These are phyloP conservation scores for Xerocomus amazonicus DNA, from an alignment of 1,284 basidiomycete species.

Conservation along the genomic window DNA sequence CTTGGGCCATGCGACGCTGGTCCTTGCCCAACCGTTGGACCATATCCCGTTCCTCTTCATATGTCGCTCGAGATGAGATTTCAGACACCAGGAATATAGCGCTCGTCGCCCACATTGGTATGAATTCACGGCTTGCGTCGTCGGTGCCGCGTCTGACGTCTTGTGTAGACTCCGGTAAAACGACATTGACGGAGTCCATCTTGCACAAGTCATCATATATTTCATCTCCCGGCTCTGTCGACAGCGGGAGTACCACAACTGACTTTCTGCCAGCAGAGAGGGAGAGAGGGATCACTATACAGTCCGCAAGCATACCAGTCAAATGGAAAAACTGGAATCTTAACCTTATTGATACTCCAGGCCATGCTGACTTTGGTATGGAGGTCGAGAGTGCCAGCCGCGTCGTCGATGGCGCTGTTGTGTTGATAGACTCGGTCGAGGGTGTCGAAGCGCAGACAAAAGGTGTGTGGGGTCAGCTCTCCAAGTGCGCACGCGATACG, in stretches of 20 bases:
- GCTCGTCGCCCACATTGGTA: constrained; percentile 81
- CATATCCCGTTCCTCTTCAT: constrained; percentile 21
- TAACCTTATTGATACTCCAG: constrained; percentile 88
- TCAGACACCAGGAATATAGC: constrained; percentile 69
- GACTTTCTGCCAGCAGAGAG: constrained; percentile 89
- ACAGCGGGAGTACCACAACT: constrained; percentile 86
- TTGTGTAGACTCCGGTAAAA: constrained; percentile 81
- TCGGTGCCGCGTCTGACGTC: constrained; percentile 12
- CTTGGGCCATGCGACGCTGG: constrained; percentile 19
- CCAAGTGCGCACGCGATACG: constrained; percentile 53
- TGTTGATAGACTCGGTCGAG: constrained; percentile 86
- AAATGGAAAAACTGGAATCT: constrained; percentile 81
- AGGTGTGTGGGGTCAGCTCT: constrained; percentile 83
- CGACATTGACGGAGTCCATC: constrained; percentile 86
- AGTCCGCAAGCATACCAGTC: constrained; percentile 89
- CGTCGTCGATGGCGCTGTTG: constrained; percentile 85
- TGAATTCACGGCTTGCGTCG: constrained; percentile 14
- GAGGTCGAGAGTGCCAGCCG: constrained; percentile 91
- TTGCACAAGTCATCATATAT: constrained; percentile 74
- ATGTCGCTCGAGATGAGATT: constrained; percentile 23
- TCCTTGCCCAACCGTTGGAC: constrained; percentile 1
- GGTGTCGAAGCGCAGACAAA: constrained; percentile 89
- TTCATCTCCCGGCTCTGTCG: constrained; percentile 75
- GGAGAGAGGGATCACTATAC: constrained; percentile 88
- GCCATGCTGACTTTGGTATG: constrained; percentile 93